Evolutionary conservation across 495 filamentous ascomycete genomes (phyloP).

Genomic region (Cercophora newfieldiana): DNA sequence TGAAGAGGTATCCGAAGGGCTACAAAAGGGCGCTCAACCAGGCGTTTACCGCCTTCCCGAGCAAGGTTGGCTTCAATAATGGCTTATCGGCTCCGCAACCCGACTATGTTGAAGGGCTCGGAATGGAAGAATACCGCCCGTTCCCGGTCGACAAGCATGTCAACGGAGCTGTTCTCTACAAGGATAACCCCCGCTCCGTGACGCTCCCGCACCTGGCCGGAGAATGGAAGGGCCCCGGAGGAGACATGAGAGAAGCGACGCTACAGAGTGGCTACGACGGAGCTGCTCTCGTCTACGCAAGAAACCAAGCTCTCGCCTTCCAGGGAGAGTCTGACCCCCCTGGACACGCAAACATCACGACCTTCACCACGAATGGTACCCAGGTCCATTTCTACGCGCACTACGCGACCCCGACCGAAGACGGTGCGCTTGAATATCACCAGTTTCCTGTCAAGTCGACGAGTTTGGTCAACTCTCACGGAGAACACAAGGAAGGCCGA

Average conservation of each 20-base stretch:
- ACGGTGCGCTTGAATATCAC: conserved; percentile 31
- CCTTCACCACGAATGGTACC: conserved; percentile 34
- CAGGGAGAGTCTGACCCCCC: conserved; percentile 22
- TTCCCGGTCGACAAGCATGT: conserved; percentile 30
- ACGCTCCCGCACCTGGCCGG: conserved; percentile 31
- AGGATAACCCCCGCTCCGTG: conserved; percentile 25
- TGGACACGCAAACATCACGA: conserved; percentile 30
- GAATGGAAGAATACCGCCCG: conserved; percentile 26
- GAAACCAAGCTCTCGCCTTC: not conserved
- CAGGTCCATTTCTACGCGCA: conserved; percentile 31
- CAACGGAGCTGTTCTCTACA: conserved; percentile 27
- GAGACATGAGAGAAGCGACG: conserved; percentile 24
- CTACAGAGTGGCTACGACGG: conserved; percentile 24
- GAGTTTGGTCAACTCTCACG: conserved; percentile 24
- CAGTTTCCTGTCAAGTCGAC: conserved; percentile 29
- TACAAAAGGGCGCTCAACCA: conserved; percentile 21
- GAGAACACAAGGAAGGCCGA: conserved; percentile 25
- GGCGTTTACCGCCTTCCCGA: conserved; percentile 24
- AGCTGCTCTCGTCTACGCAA: conserved; percentile 2
- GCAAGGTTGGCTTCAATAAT: conserved; percentile 26
- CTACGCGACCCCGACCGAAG: conserved; percentile 25
- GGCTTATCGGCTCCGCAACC: conserved; percentile 9
- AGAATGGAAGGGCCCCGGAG: conserved; percentile 29
- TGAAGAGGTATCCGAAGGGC: conserved; percentile 3
- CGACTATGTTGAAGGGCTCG: conserved; percentile 23